Conservation (phyloP, 1,284 basidiomycete genomes). For the Peniophora sp. region DNA sequence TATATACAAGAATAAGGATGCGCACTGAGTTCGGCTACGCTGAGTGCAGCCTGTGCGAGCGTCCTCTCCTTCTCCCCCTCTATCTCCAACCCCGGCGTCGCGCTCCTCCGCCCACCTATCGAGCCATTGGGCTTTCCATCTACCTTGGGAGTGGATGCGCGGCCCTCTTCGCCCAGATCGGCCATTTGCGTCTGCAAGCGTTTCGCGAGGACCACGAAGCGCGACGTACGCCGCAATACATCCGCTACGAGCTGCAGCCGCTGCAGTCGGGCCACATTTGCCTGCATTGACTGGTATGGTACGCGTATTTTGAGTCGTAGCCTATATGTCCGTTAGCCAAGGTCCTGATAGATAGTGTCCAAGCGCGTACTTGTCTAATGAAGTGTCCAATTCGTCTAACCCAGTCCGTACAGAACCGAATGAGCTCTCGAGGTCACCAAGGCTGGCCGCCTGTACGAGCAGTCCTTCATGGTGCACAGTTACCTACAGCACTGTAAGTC, state of each 20-base stretch:
- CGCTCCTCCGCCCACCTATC: constrained; percentile 8
- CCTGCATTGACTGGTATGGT: constrained; percentile 70
- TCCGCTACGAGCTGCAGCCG: constrained; percentile 77
- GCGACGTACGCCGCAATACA: constrained; percentile 71
- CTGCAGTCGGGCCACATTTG: constrained; percentile 64
- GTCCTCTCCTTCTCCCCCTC: constrained; percentile 80
- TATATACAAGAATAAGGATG: constrained; percentile 10
- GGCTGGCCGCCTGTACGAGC: constrained; percentile 62
- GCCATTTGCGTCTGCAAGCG: constrained; percentile 77
- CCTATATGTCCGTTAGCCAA: constrained; percentile 29
- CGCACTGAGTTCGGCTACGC: constrained; percentile 81
- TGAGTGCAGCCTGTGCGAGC: constrained; percentile 86
- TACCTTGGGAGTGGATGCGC: constrained; percentile 14
- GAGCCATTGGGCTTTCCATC: constrained; percentile 13
- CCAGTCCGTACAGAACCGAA: constrained; percentile 56
- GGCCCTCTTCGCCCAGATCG: constrained; percentile 40
- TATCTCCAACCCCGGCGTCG: constrained; percentile 23
- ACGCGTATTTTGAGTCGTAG: constrained; percentile 78
- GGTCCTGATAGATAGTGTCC: constrained; percentile 8
- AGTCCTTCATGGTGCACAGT: constrained; percentile 68
- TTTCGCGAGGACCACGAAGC: constrained; percentile 76
- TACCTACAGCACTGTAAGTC: constrained; percentile 31
- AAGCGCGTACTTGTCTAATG: constrained; percentile 59
- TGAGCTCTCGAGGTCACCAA: constrained; percentile 56
- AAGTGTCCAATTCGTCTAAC: constrained; percentile 57